Evolutionary conservation across 495 filamentous ascomycete species (phyloP), one percentile per base, ranked within the genome.

Genomic region (Penicillium macrosclerotiorum): DNA sequence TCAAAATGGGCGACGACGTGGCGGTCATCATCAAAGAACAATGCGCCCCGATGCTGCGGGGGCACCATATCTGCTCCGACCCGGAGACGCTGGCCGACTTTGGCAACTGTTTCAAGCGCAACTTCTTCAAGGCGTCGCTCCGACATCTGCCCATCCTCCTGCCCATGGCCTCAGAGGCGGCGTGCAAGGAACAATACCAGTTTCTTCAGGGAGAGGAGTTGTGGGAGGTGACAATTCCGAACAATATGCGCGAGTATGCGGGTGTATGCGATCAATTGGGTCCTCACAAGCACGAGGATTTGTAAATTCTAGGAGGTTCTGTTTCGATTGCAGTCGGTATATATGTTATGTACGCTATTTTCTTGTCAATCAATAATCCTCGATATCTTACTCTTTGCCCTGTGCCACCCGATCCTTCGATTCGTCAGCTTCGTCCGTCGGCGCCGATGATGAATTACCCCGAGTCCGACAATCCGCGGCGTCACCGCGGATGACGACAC

Each of bases 161-260:
- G 17, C 65, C 64, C n/a, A 62, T 73, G 63, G 69, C 60, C 0
- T 70, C 66, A 8, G 65, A 71, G n/a, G 54, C 59, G 16, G 51
- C 62, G 9, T 73, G 69, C 49, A 59, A 61, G 24, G 62, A 67
- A 30, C 63, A 69, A 23, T 60, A 65, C 14, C 47, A 53, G 22
- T 71, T 64, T 40, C 44, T 73, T 14, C 44, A 68, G 45, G 59
- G 55, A 4, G 59, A 68, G 45, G 47, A 65, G 39, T 47, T 73
- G 27, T 73, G 69, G 69, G 62, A 67, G 24, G 59, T 62, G 26
- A 65, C 62, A 3, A 67, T 73, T 25, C 69, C 69, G n/a, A 49
- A 61, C 18, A 71, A 73, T 30, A 73, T 73, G 69, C 49, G 66
- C 8, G 68, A 67, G 22, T 73, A 73, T 56, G 68, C 69, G 30